These are phyloP conservation scores for Hypomontagnella monticulosa DNA, from an alignment of 495 filamentous ascomycete genomes.

Conservation along the genomic window DNA sequence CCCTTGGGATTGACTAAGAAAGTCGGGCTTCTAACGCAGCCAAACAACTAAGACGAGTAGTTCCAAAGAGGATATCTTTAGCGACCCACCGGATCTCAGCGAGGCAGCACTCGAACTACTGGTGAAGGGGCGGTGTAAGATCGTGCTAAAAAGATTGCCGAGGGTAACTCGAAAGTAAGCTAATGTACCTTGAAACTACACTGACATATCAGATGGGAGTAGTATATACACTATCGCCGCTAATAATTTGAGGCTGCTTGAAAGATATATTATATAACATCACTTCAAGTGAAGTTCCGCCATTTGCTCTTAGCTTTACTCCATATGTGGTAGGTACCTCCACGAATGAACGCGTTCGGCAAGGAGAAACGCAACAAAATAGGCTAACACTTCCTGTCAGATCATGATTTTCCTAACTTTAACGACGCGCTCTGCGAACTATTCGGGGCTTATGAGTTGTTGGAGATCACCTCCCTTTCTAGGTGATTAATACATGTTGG, in stretches of 20 bases:
- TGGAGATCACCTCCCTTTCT: slow-evolving; percentile 31
- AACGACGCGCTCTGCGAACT: background rate
- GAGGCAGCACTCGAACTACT: background rate
- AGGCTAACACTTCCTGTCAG: slow-evolving; percentile 1
- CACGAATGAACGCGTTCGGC: background rate
- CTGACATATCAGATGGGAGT: background rate
- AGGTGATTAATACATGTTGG: slow-evolving; percentile 6
- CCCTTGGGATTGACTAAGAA: too few species aligned
- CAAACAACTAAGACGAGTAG: too few species aligned
- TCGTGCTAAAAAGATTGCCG: background rate
- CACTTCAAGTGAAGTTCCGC: slow-evolving; percentile 6
- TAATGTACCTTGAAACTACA: too few species aligned
- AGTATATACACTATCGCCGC: background rate
- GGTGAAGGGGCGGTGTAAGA: slow-evolving; percentile 9
- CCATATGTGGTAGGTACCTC: background rate
- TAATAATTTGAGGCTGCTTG: slow-evolving; percentile 1
- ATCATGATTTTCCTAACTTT: background rate
- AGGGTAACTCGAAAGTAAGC: too few species aligned
- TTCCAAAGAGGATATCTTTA: background rate
- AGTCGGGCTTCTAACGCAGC: too few species aligned
- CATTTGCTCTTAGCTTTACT: background rate
- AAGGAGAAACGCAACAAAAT: background rate
- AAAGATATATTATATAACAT: background rate
- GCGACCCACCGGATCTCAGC: background rate
- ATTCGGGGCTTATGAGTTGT: background rate